phyloP scores from a whole-genome alignment of 2,329 filamentous ascomycete species.

The Aspergillus novoparasiticus region DNA sequence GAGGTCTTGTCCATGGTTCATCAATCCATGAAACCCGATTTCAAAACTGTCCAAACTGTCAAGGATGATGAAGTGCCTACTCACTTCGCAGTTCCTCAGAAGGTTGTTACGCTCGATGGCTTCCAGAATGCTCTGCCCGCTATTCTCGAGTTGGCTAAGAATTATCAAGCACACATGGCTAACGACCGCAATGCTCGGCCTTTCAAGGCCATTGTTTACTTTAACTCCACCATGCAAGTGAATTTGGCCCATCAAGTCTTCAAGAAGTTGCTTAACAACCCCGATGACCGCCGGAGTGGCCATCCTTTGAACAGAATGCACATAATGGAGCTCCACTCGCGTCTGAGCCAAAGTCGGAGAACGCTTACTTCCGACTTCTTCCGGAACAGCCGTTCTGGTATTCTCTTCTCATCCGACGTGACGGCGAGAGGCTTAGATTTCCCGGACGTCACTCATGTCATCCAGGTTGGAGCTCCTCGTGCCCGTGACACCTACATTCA shows the following conservation, averaged over 20 bases:
- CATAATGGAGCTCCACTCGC: constrained; percentile 73
- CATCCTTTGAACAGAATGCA: constrained; percentile 36
- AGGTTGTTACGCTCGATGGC: constrained; percentile 66
- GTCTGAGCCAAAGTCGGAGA: constrained; percentile 69
- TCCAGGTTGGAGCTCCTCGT: constrained; percentile 68
- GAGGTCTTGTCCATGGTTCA: constrained; percentile 81
- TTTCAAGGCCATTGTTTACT: constrained; percentile 97
- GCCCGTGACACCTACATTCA: constrained; percentile 75
- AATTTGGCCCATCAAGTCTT: constrained; percentile 65
- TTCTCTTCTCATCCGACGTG: constrained; percentile 78
- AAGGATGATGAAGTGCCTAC: constrained; percentile 78
- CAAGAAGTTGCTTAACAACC: constrained; percentile 47
- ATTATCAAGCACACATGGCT: constrained; percentile 54
- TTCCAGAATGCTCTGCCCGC: constrained; percentile 77
- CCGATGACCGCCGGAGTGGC: constrained; percentile 30
- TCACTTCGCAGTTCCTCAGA: constrained; percentile 81
- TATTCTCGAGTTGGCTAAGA: constrained; percentile 73
- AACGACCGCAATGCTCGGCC: constrained; percentile 52
- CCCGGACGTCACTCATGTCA: constrained; percentile 76
- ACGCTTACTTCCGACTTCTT: constrained; percentile 73
- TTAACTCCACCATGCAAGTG: constrained; percentile 76
- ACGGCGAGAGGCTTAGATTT: constrained; percentile 84
- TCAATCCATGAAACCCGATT: constrained; percentile 75
- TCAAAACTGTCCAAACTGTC: constrained; percentile 91
- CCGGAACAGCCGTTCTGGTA: constrained; percentile 62